Evolutionary conservation across 257 asterid species (phyloP).

Genomic region (Petrea volubilis): DNA sequence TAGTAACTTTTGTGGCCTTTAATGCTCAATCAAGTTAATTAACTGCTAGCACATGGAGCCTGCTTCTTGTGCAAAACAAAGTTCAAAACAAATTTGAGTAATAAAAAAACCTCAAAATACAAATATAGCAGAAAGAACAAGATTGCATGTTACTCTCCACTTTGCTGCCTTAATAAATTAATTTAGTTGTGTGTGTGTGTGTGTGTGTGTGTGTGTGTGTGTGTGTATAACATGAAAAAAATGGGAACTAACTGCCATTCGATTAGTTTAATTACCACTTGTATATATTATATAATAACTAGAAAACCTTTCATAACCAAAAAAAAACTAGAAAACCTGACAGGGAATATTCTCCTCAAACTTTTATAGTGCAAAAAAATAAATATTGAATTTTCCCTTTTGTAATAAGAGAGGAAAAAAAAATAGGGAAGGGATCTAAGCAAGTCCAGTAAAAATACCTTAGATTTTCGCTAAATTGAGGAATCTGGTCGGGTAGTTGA

Average conservation of each 20-base stretch:
- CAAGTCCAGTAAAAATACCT: conserved; percentile 33
- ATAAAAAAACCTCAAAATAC: background rate
- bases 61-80: conserved; percentile 8
- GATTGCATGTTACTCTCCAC: conserved; percentile 53
- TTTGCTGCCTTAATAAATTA: background rate
- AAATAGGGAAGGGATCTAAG: conserved; percentile 30
- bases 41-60: conserved; percentile 33
- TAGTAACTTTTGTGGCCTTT: background rate
- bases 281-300: conserved; percentile 1
- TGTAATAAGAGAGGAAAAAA: background rate
- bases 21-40: background rate
- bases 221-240: conserved; percentile 5
- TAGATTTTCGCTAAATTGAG: background rate
- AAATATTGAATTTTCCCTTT: background rate
- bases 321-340: conserved; percentile 26
- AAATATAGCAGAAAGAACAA: background rate
- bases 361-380: background rate
- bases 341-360: conserved; percentile 41
- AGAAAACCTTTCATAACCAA: conserved; percentile 4
- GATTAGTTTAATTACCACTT: conserved; percentile 17
- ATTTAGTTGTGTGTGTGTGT: too few relatives aligned
- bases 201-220: too few relatives aligned
- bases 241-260: conserved; percentile 34
- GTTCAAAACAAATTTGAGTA: background rate
- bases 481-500: background rate